Percentiles rank a stretch among this genome's conserved stretches.
Evolutionary conservation across 2,329 filamentous ascomycete species (phyloP).

Genomic region (Chaetomium olivaceum): DNA sequence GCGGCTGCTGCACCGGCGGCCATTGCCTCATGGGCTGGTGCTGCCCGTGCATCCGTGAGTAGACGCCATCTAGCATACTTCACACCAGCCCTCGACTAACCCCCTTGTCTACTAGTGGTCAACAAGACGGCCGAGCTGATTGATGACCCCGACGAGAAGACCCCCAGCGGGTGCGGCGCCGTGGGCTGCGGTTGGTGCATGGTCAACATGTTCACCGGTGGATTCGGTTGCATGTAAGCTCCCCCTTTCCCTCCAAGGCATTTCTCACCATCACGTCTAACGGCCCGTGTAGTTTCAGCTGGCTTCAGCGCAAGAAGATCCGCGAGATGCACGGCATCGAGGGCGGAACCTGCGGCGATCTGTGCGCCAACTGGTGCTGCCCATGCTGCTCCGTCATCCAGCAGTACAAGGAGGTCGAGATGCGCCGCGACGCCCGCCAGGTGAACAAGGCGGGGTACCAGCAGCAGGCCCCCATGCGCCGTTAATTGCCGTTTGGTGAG

Average conservation of each 20-base stretch:
- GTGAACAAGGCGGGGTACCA: constrained; percentile 21
- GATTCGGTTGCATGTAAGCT: constrained; percentile 34
- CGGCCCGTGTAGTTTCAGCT: constrained; percentile 30
- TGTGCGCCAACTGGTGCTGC: constrained; percentile 47
- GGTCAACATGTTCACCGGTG: constrained; percentile 30
- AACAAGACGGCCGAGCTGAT: constrained; percentile 39
- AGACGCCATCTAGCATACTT: background rate
- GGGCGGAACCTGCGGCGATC: constrained; percentile 45
- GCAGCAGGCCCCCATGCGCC: constrained; percentile 17
- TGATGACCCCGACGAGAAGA: constrained; percentile 36
- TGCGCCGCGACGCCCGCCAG: constrained; percentile 9
- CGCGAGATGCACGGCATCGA: constrained; percentile 47
- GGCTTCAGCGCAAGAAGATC: constrained; percentile 47
- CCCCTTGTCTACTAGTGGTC: constrained; percentile 29
- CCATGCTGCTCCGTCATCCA: constrained; percentile 50
- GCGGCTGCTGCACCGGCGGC: constrained; percentile 33
- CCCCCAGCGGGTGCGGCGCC: constrained; percentile 35
- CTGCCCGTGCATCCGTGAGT: constrained; percentile 37
- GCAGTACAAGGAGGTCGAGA: constrained; percentile 40
- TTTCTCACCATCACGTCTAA: background rate
- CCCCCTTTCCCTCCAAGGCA: background rate
- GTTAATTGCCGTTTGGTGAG: background rate
- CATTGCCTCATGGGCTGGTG: constrained; percentile 36
- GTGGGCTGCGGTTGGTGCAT: constrained; percentile 23
- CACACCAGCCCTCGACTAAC: background rate